A percentile compares a stretch with the other conserved stretches of the same genome.
Conservation (phyloP, 2,329 filamentous ascomycete genomes). For the Ophiostoma novo-ulmi region DNA sequence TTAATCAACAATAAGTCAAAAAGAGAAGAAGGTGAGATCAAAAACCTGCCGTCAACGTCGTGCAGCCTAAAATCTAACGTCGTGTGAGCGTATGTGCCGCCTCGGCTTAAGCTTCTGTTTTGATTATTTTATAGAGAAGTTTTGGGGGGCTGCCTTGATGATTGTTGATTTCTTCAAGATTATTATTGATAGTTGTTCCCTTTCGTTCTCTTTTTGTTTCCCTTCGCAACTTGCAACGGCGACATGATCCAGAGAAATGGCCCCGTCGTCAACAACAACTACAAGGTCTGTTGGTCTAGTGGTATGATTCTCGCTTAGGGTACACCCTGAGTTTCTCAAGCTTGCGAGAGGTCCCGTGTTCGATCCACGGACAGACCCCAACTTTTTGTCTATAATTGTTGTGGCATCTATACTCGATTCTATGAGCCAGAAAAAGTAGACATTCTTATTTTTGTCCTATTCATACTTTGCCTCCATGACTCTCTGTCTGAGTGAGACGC, state of each 20-base stretch:
- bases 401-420: not conserved
- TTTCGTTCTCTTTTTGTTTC: not conserved
- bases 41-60: not conserved
- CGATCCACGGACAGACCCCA: constrained; percentile 17
- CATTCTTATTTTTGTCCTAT: not conserved
- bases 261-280: not conserved
- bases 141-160: no score
- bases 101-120: not conserved
- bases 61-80: not conserved
- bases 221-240: not conserved
- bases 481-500: not conserved
- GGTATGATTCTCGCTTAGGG: constrained; percentile 64
- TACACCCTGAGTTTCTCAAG: constrained; percentile 24
- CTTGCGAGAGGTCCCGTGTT: constrained; percentile 17
- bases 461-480: not conserved
- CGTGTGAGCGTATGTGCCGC: not conserved
- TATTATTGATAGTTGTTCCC: not conserved
- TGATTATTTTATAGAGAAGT: not conserved
- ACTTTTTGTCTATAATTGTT: not conserved
- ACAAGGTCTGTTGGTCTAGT: constrained; percentile 43
- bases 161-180: not conserved
- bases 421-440: not conserved
- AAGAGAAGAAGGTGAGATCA: not conserved
- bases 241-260: not conserved
- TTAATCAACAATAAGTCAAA: not conserved